These are phyloP conservation scores for Pestalotiopsis sp. DNA, from an alignment of 2,329 filamentous ascomycete genomes.

Conservation along the genomic window DNA sequence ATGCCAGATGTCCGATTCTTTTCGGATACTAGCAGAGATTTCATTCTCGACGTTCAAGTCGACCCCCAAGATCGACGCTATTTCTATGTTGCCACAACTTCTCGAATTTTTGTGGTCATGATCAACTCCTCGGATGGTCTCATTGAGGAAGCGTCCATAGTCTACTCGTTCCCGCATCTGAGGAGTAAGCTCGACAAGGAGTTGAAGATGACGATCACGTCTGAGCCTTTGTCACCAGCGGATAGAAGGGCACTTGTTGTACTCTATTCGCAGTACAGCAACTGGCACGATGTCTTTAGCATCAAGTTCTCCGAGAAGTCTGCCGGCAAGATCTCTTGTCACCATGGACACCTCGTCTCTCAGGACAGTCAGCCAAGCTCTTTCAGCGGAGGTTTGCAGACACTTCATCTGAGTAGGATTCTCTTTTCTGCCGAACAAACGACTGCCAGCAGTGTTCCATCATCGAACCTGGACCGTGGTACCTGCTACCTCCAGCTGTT, in stretches of 20 bases:
- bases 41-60: constrained; percentile 29
- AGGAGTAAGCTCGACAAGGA: constrained; percentile 38
- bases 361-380: not conserved
- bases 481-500: constrained; percentile 49
- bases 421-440: constrained; percentile 18
- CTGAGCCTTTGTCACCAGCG: constrained; percentile 18
- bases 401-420: constrained; percentile 24
- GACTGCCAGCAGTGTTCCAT: not conserved
- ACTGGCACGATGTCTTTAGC: constrained; percentile 29
- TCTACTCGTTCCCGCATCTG: constrained; percentile 49
- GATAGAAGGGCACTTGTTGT: constrained; percentile 24
- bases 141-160: constrained; percentile 28
- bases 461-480: no score
- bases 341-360: constrained; percentile 22
- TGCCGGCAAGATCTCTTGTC: constrained; percentile 23
- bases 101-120: constrained; percentile 29
- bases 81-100: constrained; percentile 32
- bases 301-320: constrained; percentile 22
- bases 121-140: constrained; percentile 19
- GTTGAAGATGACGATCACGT: constrained; percentile 42
- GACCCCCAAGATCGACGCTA: constrained; percentile 29
- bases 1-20: constrained; percentile 28
- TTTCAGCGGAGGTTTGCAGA: constrained; percentile 17
- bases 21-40: constrained; percentile 21
- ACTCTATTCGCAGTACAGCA: constrained; percentile 26